Evolutionary conservation across 1,284 basidiomycete species (phyloP).

Genomic region (Cerioporus squamosus): DNA sequence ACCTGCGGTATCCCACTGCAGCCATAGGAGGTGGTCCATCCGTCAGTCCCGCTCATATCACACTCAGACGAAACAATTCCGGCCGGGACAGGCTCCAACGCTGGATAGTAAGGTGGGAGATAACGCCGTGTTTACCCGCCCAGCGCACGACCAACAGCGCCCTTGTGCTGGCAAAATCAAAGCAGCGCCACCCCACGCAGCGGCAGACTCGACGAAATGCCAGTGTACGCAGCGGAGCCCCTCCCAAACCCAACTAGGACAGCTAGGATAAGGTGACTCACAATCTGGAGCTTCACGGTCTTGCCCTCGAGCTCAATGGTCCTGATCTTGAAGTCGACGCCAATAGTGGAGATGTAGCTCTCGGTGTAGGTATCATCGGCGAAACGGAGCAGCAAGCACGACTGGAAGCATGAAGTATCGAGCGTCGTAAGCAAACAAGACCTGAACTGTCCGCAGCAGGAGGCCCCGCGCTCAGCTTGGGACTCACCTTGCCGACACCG

Average conservation of each 20-base stretch:
- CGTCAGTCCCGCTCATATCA: background rate
- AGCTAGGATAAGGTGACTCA: constrained; percentile 50
- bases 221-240: background rate
- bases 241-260: no score
- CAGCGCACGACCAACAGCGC: constrained; percentile 5
- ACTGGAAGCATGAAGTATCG: constrained; percentile 49
- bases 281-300: constrained; percentile 99
- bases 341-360: constrained; percentile 98
- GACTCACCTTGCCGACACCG: constrained; percentile 91
- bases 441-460: constrained; percentile 9
- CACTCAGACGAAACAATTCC: background rate
- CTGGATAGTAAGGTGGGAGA: no score
- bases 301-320: constrained; percentile 99
- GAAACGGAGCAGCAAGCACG: constrained; percentile 97
- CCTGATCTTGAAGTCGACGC: constrained; percentile 99
- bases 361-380: constrained; percentile 99
- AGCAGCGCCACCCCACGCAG: background rate
- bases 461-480: constrained; percentile 7
- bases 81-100: no score
- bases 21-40: background rate
- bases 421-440: constrained; percentile 3
- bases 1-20: constrained; percentile 96
- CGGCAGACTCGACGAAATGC: background rate
- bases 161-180: background rate
- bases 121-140: background rate